phyloP scores from a whole-genome alignment of 2,329 filamentous ascomycete species.

The Botrytis cinerea region DNA sequence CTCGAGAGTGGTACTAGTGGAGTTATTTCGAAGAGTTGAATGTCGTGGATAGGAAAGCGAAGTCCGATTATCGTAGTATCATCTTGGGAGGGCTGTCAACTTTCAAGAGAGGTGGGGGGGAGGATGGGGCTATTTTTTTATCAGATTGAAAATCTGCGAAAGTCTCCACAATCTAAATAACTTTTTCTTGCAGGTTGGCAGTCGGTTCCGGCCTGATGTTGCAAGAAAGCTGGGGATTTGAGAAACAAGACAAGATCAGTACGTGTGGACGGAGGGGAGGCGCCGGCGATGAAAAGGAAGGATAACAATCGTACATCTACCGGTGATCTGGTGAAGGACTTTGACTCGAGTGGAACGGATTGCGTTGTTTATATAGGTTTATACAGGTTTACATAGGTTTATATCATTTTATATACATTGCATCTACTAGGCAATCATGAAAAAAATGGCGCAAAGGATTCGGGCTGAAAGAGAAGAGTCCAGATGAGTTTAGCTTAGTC shows the following conservation, averaged over 20 bases:
- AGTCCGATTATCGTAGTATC: constrained; percentile 8
- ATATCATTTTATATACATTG: neutral
- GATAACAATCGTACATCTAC: neutral
- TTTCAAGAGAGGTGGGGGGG: neutral
- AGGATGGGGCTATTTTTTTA: constrained; percentile 15
- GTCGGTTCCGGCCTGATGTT: neutral
- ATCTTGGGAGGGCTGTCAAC: constrained; percentile 4
- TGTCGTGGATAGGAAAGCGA: neutral
- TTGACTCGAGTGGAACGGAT: neutral
- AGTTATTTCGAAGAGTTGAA: neutral
- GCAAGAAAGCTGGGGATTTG: neutral
- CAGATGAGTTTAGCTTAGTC: neutral
- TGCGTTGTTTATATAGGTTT: neutral
- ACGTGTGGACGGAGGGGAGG: neutral
- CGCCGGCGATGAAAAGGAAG: neutral
- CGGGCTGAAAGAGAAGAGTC: neutral
- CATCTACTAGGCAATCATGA: neutral
- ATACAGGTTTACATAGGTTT: neutral
- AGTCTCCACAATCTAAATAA: constrained; percentile 4
- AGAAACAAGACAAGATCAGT: no score
- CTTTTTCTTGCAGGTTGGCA: neutral
- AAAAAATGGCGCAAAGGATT: constrained; percentile 5
- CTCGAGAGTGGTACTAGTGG: neutral
- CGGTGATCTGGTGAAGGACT: neutral
- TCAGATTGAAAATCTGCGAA: constrained; percentile 18